Percentiles rank a stretch among this genome's conserved stretches.
phyloP scores from a whole-genome alignment of 2,329 filamentous ascomycete species.

The Dendryphion nanum region DNA sequence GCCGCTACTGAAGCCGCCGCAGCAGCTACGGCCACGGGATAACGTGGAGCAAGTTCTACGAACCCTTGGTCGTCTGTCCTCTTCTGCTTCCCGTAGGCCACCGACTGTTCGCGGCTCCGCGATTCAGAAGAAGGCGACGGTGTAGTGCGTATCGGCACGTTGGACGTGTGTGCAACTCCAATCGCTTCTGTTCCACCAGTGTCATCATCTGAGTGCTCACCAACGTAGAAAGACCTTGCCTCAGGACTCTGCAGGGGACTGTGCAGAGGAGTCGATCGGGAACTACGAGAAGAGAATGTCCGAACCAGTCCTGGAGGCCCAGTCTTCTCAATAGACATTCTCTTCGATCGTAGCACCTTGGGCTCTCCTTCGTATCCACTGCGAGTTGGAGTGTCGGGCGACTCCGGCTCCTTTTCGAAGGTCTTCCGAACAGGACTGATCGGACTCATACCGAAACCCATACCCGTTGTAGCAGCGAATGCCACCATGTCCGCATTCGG shows the following conservation, averaged over 20 bases:
- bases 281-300: constrained; percentile 33
- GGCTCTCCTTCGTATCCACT: constrained; percentile 21
- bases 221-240: constrained; percentile 27
- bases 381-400: constrained; percentile 16
- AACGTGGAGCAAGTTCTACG: constrained; percentile 27
- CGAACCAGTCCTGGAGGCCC: constrained; percentile 33
- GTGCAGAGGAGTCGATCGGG: constrained; percentile 20
- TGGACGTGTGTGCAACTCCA: constrained; percentile 44
- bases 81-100: constrained; percentile 6
- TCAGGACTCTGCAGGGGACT: constrained; percentile 17
- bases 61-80: constrained; percentile 21
- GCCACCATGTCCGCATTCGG: constrained; percentile 30
- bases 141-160: constrained; percentile 33
- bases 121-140: constrained; percentile 24
- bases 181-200: constrained; percentile 30
- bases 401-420: constrained; percentile 12
- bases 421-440: constrained; percentile 13
- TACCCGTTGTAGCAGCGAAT: constrained; percentile 30
- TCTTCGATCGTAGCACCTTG: constrained; percentile 33
- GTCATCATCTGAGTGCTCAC: constrained; percentile 26
- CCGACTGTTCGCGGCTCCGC: constrained; percentile 10
- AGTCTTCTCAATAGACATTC: constrained; percentile 36
- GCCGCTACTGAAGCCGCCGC: constrained; percentile 18
- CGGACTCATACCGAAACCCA: constrained; percentile 25
- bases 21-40: constrained; percentile 19